Conservation (phyloP, 352 stramenopile species). For the Phytophthora pistaciae region DNA sequence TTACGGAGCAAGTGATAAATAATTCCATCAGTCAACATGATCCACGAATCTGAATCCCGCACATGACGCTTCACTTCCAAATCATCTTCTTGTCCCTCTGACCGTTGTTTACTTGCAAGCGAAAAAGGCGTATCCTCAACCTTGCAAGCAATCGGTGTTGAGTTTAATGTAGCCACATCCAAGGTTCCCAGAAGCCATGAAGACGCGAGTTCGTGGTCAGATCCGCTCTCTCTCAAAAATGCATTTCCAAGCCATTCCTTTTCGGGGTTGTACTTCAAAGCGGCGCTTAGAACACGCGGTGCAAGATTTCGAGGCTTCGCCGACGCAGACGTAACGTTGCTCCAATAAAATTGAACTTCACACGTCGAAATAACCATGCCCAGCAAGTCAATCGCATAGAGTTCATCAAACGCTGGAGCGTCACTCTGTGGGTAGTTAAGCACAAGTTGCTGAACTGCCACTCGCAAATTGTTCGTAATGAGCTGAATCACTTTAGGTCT, state of each 20-base stretch:
- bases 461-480: conserved; percentile 45
- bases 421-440: conserved; percentile 53
- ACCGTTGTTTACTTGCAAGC: conserved; percentile 17
- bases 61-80: background rate
- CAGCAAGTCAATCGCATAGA: conserved; percentile 77
- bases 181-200: conserved; percentile 79
- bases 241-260: conserved; percentile 75
- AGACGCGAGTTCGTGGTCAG: conserved; percentile 62
- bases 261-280: conserved; percentile 63
- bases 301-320: conserved; percentile 63
- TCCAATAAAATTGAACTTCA: conserved; percentile 74
- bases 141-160: conserved; percentile 26
- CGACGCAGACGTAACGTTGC: conserved; percentile 40
- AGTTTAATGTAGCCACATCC: conserved; percentile 49
- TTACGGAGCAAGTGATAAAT: conserved; percentile 60
- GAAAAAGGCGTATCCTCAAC: conserved; percentile 31
- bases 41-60: conserved; percentile 73
- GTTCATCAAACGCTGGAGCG: conserved; percentile 49
- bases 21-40: conserved; percentile 75
- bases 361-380: conserved; percentile 67
- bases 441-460: conserved; percentile 63
- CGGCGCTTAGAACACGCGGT: conserved; percentile 62
- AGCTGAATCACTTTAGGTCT: conserved; percentile 34
- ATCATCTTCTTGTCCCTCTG: background rate
- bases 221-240: conserved; percentile 66